Evolutionary conservation across 2,329 filamentous ascomycete species (phyloP), one percentile per base, ranked within the genome.

Genomic region (Chaetomium olivaceum): DNA sequence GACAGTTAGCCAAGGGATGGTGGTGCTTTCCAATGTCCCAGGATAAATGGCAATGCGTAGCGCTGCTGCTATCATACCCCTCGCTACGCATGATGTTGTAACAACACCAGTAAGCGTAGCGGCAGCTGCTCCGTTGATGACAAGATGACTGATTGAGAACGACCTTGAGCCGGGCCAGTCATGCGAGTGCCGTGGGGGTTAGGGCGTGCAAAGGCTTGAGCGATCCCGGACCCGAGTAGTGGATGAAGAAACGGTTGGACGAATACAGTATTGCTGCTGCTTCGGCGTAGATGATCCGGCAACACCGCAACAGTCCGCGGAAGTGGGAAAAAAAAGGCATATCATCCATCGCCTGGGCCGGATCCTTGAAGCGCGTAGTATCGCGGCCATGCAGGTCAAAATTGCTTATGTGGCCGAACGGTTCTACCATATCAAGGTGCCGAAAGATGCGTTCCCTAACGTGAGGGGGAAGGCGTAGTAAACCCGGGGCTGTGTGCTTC

Each of bases 71-170:
- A 36, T 36, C 33, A 14, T 36, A 36, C 33, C 14, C 33, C 2
- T 36, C 33, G 33, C 12, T 14, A 12, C 33, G 11, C 33, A 12
- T 36, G 3, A 2, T 14, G 1, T 2, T 4, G 1, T 2, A 39
- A 12, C 33, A 21, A 19, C 58, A 61, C 29, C 29, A 61, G 8
- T 14, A n/a, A 3, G 5, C 39, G 43, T 6, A 6, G 16, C 16
- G 3, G 23, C 31, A 5, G 51, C 16, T 6, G 7, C 6, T 1
- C 2, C 2, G n/a, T 9, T 29, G 19, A 23, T 65, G 63, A 19
- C 63, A 65, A 2, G 62, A 64, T 2, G 27, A 2, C 29, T 64
- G 57, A 25, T 64, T 64, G 21, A 64, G 57, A 5, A 64, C 12
- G 12, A 65, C 21, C 19, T 46, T 33, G 27, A 62, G 31, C 21